Base-by-base conservation (phyloP, 2,329 filamentous ascomycete genomes). In the Nemania bipapillata region DNA sequence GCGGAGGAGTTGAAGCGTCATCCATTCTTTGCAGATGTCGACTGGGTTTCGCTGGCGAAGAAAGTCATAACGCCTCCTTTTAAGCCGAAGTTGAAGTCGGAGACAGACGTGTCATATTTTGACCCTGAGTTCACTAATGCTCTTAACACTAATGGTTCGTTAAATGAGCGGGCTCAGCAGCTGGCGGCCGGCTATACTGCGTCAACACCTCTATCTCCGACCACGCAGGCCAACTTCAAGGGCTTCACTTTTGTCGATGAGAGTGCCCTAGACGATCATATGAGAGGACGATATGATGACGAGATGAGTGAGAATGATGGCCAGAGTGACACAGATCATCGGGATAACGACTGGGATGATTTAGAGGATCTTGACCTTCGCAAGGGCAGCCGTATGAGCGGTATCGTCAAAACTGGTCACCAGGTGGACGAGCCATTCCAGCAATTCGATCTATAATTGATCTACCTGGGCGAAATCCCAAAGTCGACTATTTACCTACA, bases 211-310 rank as follows among this genome's bases (percentile, higher is more conserved):
- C 85, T 99, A 26, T 97, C 94, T 15, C 96, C 96, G 0, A 96
- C 93, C 2, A 94, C 97, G 82, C 96, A 99, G 81, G 96, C 95
- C 71, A 97, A 98, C 78, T 99, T 99, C 84, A 93, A 96, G 77
- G 96, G 96, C 37, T 99, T 99, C 81, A 99, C 96, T 0, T 99
- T 97, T 79, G 96, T 98, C n/a, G 96, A 98, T 75, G 95, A 98
- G 82, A 97, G 93, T 77, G 92, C 93, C 1, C 90, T 99, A 64
- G 94, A 98, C 60, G 93, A 95, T 71, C 91, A 96, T 73, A 94
- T 93, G 89, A 81, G 83, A 65, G 85, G 78, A 63, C 76, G 82
- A 68, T 80, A 79, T 62, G 84, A 87, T 58, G 87, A 90, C 70
- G 85, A 89, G 26, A 89, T 90, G 87, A 84, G 87, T 63, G 87